These are phyloP conservation scores for Nosema granulosis DNA, from an alignment of 371 early-diverging fungal genomes.

Conservation along the genomic window DNA sequence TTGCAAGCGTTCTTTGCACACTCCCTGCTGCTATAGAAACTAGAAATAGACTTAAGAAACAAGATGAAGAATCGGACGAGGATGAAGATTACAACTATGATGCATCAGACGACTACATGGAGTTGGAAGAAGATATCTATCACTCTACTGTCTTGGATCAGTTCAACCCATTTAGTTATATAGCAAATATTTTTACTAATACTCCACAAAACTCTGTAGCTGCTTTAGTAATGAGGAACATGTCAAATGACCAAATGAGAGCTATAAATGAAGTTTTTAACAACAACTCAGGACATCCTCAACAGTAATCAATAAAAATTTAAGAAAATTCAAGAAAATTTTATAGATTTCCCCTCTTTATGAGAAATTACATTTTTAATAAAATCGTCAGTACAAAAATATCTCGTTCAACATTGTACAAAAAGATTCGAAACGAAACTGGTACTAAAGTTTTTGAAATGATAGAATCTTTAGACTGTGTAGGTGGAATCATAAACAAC, in stretches of 20 bases:
- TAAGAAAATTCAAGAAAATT: no score
- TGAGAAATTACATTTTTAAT: slow-evolving; percentile 10
- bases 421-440: slow-evolving; percentile 4
- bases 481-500: slow-evolving; percentile 14
- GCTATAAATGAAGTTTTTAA: slow-evolving; percentile 33
- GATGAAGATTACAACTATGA: slow-evolving; percentile 36
- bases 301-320: no score
- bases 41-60: slow-evolving; percentile 53
- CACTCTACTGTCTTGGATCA: slow-evolving; percentile 63
- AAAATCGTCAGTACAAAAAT: slow-evolving; percentile 24
- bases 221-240: not conserved
- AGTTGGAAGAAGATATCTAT: slow-evolving; percentile 65
- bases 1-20: slow-evolving; percentile 48
- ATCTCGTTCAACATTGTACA: slow-evolving; percentile 8
- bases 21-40: slow-evolving; percentile 64
- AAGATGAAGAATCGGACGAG: slow-evolving; percentile 47
- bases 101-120: slow-evolving; percentile 36
- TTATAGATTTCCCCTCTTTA: no score
- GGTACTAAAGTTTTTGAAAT: not conserved
- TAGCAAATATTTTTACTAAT: slow-evolving; percentile 38
- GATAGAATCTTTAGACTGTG: not conserved
- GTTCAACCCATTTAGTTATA: slow-evolving; percentile 63
- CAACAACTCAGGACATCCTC: slow-evolving; percentile 8
- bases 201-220: slow-evolving; percentile 18
- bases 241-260: slow-evolving; percentile 18